Evolutionary conservation across 139 green algal genomes (phyloP), one percentile per base, ranked within the genome.

Genomic region (Chlorella sp.): DNA sequence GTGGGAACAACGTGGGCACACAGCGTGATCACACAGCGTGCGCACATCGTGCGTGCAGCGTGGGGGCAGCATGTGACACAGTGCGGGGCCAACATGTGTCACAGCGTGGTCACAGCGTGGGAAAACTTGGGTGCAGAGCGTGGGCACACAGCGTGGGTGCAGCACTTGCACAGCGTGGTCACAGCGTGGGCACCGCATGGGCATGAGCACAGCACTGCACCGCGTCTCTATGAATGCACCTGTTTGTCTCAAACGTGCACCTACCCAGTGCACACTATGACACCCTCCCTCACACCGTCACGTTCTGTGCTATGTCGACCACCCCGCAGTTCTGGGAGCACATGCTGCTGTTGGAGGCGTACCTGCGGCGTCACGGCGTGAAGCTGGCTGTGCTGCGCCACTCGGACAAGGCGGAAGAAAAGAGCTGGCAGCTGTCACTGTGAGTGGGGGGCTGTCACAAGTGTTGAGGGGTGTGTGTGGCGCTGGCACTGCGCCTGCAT

Each of bases 61-160:
- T 68, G 60, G 60, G 60, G 60, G 60, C 18, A 18, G 15, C 15
- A 18, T 68, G 14, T 68, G 60, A 68, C 15, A 68, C 68, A 22
- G 16, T 76, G 68, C 21, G 21, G n/a, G n/a, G n/a, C n/a, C n/a
- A n/a, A 11, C 61, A 60, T 98, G 98, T 93, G 95, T 94, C 9
- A 99, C 99, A 61, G 95, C 98, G 30, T 99, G 98, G 92, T 96
- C 92, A n/a, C 94, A 97, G 89, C n/a, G n/a, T n/a, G n/a, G n/a
- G n/a, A n/a, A n/a, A n/a, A n/a, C n/a, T 95, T 91, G 87, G 92
- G 86, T 14, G n/a, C 64, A 18, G 2, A 71, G 64, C 64, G 22
- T 71, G 64, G 64, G 64, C 22, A n/a, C n/a, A 28, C 48, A 57
- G 48, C 48, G 24, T 71, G 64, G 21, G 21, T 18, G 24, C 21